These are phyloP conservation scores for Datisca glomerata DNA, from an alignment of 306 rosid species.

Conservation along the genomic window DNA sequence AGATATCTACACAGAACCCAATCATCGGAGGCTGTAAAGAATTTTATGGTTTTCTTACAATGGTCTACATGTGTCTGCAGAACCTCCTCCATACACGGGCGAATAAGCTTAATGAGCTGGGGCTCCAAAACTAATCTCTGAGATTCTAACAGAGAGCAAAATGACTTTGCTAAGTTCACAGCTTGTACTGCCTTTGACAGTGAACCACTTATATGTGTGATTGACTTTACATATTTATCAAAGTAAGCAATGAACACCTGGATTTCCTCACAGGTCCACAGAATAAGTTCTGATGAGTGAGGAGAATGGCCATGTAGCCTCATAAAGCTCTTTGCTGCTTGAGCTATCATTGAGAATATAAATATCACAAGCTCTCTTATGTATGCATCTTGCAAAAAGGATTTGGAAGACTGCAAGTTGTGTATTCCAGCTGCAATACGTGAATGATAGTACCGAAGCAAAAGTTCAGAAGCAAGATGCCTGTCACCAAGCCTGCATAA, in stretches of 20 bases:
- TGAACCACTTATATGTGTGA: constrained; percentile 32
- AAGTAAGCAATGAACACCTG: constrained; percentile 32
- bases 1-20: constrained; percentile 62
- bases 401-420: constrained; percentile 22
- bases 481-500: constrained; percentile 47
- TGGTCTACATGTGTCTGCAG: constrained; percentile 39
- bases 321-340: constrained; percentile 44
- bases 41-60: constrained; percentile 38
- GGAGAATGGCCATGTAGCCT: constrained; percentile 47
- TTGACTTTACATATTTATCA: constrained; percentile 24
- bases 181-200: constrained; percentile 33
- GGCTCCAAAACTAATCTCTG: constrained; percentile 36
- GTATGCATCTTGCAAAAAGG: constrained; percentile 23
- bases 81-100: constrained; percentile 47
- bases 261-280: constrained; percentile 43
- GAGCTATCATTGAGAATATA: constrained; percentile 62
- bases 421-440: constrained; percentile 27
- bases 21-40: constrained; percentile 44
- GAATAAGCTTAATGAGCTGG: constrained; percentile 30
- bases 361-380: constrained; percentile 41
- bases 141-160: constrained; percentile 50
- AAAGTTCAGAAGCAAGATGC: constrained; percentile 35
- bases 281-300: constrained; percentile 32
- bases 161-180: constrained; percentile 27
- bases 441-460: constrained; percentile 40